Evolutionary conservation across 225 moss, liverwort and hornwort genomes (phyloP).

Genomic region (Bryoerythrophyllum caledonicum): DNA sequence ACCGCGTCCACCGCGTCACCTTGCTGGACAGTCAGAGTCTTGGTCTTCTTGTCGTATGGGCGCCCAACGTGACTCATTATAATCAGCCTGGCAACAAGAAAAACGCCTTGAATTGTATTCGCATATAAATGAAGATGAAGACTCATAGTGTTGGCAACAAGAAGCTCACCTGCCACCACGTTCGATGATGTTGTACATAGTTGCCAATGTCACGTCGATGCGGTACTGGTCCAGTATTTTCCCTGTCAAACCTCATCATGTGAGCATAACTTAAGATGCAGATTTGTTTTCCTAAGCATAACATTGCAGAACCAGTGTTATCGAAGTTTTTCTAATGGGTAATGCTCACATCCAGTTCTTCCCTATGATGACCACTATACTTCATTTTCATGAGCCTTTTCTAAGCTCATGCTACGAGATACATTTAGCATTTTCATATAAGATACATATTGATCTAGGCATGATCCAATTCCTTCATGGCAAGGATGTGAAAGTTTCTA

Average conservation of each 20-base stretch:
- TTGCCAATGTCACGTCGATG: slow-evolving; percentile 66
- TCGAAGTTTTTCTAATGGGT: too few species aligned
- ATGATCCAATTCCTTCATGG: neutral
- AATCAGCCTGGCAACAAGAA: slow-evolving; percentile 42
- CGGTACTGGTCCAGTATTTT: slow-evolving; percentile 69
- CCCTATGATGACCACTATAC: too few species aligned
- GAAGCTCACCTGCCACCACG: slow-evolving; percentile 58
- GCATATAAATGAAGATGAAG: neutral
- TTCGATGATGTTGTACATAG: slow-evolving; percentile 73
- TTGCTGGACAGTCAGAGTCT: slow-evolving; percentile 51
- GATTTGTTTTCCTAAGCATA: too few species aligned
- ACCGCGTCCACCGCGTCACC: slow-evolving; percentile 60
- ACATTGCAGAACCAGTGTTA: too few species aligned
- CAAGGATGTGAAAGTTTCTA: neutral
- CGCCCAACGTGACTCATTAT: slow-evolving; percentile 65
- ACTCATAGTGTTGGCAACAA: too few species aligned
- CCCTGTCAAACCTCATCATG: slow-evolving; percentile 38
- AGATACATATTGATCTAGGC: neutral
- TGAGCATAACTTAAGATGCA: neutral
- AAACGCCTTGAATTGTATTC: neutral
- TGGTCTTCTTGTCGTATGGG: slow-evolving; percentile 56
- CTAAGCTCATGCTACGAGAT: too few species aligned
- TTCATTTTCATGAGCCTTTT: too few species aligned
- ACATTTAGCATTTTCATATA: too few species aligned
- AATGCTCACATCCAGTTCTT: too few species aligned